phyloP scores from a whole-genome alignment of 805 yeast genomes.

The Geotrichum ghanense region DNA sequence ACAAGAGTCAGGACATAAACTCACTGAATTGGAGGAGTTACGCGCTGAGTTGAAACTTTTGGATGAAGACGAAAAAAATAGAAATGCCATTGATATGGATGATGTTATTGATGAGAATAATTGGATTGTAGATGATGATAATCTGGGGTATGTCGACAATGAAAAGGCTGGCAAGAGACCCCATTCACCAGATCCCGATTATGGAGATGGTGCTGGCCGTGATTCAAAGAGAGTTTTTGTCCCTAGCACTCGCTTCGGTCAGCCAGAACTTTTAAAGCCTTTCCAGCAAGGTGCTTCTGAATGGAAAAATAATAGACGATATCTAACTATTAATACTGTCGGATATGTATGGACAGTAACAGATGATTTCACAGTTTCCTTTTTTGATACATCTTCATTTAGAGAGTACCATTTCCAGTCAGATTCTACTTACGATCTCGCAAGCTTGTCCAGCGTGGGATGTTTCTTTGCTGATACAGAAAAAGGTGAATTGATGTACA shows the following conservation, averaged over 20 bases:
- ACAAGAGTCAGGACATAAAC: background rate
- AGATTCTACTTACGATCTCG: conserved; percentile 55
- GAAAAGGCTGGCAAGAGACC: background rate
- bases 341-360: conserved; percentile 79
- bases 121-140: conserved; percentile 56
- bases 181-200: background rate
- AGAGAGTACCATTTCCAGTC: conserved; percentile 84
- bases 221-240: background rate
- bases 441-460: conserved; percentile 59
- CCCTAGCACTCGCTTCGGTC: conserved; percentile 12
- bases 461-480: conserved; percentile 45
- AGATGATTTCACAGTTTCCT: conserved; percentile 67
- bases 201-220: background rate
- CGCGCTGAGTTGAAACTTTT: conserved; percentile 27
- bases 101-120: conserved; percentile 35
- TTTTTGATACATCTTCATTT: conserved; percentile 66
- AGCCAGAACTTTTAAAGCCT: conserved; percentile 33
- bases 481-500: conserved; percentile 37
- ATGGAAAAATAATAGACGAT: conserved; percentile 59
- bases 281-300: conserved; percentile 87
- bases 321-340: conserved; percentile 63
- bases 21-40: conserved; percentile 5
- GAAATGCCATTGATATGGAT: conserved; percentile 9
- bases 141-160: conserved; percentile 32
- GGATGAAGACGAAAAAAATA: conserved; percentile 13